phyloP scores from a whole-genome alignment of 192 early-diverging fungal species.

The Helicostylum pulchrum region DNA sequence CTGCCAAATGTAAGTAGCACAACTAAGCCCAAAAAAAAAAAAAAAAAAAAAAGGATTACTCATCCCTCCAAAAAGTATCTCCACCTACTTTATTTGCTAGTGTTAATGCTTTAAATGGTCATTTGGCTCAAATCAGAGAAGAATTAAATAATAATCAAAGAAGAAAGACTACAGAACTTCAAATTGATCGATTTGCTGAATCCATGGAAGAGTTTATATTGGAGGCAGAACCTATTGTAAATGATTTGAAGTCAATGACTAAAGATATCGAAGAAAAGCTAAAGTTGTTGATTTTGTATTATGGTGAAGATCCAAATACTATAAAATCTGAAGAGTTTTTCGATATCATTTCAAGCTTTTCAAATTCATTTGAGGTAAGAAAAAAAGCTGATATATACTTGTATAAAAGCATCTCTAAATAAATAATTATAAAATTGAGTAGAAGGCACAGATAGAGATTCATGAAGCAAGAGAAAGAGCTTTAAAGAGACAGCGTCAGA shows the following conservation, averaged over 20 bases:
- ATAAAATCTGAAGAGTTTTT: slow-evolving; percentile 58
- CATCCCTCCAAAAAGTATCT: slow-evolving; percentile 30
- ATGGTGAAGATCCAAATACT: slow-evolving; percentile 48
- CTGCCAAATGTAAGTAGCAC: slow-evolving; percentile 37
- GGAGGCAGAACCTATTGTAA: slow-evolving; percentile 42
- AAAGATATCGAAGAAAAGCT: slow-evolving; percentile 45
- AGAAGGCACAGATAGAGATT: slow-evolving; percentile 29
- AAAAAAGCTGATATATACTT: slow-evolving; percentile 8
- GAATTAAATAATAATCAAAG: slow-evolving; percentile 33
- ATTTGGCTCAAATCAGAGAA: slow-evolving; percentile 42
- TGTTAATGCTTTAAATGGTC: slow-evolving; percentile 42
- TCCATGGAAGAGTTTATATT: slow-evolving; percentile 52
- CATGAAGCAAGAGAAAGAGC: slow-evolving; percentile 31
- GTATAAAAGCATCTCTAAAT: background rate
- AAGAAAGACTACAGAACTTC: slow-evolving; percentile 26
- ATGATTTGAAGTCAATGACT: slow-evolving; percentile 36
- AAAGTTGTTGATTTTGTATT: slow-evolving; percentile 44
- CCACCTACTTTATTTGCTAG: slow-evolving; percentile 45
- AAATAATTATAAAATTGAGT: background rate
- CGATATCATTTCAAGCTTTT: slow-evolving; percentile 47
- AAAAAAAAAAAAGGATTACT: background rate
- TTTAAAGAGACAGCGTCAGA: slow-evolving; percentile 20
- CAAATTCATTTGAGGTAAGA: slow-evolving; percentile 43
- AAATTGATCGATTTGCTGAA: slow-evolving; percentile 47
- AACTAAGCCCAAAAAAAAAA: background rate